Conservation (phyloP, 805 yeast species). For the Tetrapisispora taiwanensis region DNA sequence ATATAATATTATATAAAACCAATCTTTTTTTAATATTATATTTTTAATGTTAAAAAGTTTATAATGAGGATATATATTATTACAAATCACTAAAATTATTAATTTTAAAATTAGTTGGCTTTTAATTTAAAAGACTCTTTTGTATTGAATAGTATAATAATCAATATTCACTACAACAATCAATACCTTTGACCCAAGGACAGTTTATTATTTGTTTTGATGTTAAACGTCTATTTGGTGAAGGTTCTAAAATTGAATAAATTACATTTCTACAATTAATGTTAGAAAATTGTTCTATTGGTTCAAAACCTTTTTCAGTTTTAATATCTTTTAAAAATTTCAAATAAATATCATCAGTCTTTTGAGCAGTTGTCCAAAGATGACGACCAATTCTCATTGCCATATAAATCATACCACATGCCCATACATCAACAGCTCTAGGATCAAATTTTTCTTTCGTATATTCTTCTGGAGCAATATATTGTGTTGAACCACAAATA, state of each 20-base stretch:
- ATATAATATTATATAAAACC: neutral
- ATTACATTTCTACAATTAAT: conserved; percentile 89
- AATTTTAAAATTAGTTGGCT: too few species aligned
- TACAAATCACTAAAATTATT: too few species aligned
- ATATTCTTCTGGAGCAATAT: conserved; percentile 86
- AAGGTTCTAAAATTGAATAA: conserved; percentile 87
- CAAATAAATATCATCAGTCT: conserved; percentile 69
- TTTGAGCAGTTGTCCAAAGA: conserved; percentile 76
- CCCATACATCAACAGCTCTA: conserved; percentile 78
- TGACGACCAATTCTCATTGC: conserved; percentile 93
- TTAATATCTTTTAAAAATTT: conserved; percentile 70
- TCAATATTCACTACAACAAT: conserved; percentile 51
- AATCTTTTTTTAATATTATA: too few species aligned
- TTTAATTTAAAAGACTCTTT: too few species aligned
- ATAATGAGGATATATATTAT: neutral
- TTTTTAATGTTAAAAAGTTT: neutral
- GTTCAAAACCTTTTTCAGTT: conserved; percentile 80
- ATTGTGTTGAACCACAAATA: conserved; percentile 77
- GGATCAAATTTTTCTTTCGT: conserved; percentile 60
- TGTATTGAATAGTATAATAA: too few species aligned
- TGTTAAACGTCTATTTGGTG: conserved; percentile 75
- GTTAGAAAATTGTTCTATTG: conserved; percentile 75
- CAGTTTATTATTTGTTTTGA: conserved; percentile 80
- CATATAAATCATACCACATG: conserved; percentile 87
- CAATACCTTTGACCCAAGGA: conserved; percentile 92